phyloP scores from a whole-genome alignment of 306 rosid species.

The Vigna unguiculata region DNA sequence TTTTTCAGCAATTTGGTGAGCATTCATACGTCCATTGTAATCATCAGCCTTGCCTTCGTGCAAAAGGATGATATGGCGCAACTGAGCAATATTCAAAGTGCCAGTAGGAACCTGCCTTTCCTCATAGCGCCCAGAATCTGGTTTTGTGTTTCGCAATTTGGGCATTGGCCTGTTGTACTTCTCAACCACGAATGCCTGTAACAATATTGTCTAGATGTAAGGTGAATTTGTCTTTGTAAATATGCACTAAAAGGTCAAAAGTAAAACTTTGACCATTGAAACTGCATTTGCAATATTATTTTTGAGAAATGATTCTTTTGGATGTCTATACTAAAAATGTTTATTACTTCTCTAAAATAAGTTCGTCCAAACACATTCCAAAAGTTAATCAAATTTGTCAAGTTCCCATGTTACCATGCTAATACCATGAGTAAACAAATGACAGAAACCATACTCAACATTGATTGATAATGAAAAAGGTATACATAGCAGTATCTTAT shows the following conservation, averaged over 20 bases:
- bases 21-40: constrained; percentile 74
- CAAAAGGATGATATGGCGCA: constrained; percentile 75
- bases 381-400: constrained; percentile 18
- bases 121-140: constrained; percentile 70
- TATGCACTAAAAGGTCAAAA: not conserved
- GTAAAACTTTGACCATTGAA: constrained; percentile 20
- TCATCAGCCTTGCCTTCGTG: constrained; percentile 89
- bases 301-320: not conserved
- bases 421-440: constrained; percentile 9
- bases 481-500: not conserved
- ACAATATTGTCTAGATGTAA: constrained; percentile 2
- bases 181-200: constrained; percentile 81
- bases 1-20: constrained; percentile 69
- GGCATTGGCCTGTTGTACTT: constrained; percentile 80
- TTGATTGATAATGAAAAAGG: not conserved
- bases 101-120: constrained; percentile 73
- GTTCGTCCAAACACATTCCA: not conserved
- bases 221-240: constrained; percentile 14
- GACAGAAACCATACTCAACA: constrained; percentile 10
- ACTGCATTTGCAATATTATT: not conserved
- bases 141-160: constrained; percentile 70
- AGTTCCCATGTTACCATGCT: not conserved
- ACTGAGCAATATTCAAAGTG: constrained; percentile 78
- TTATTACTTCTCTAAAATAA: constrained; percentile 5
- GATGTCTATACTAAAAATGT: not conserved